These are phyloP conservation scores for Cyathus striatus DNA, from an alignment of 768 basidiomycete genomes.

Conservation along the genomic window DNA sequence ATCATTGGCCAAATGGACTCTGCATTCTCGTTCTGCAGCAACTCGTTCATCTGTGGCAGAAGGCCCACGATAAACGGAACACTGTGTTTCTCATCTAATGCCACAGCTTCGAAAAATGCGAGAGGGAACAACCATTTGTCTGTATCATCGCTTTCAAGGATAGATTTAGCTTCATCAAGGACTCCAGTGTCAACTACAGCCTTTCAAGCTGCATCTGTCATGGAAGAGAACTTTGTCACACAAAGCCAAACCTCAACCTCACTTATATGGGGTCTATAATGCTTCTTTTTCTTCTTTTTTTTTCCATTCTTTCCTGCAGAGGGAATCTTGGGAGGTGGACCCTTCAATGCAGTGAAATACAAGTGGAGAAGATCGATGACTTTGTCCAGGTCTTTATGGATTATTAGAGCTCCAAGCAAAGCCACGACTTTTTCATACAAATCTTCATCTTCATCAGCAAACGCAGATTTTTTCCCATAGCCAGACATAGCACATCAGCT, in stretches of 20 bases:
- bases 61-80: no score
- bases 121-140: conserved; percentile 3
- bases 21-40: background rate
- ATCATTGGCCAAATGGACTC: background rate
- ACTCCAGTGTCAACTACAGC: conserved; percentile 10
- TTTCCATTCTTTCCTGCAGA: conserved; percentile 4
- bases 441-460: no score
- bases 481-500: no score
- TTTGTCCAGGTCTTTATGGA: conserved; percentile 2
- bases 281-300: conserved; percentile 15
- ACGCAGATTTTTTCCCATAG: no score
- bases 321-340: conserved; percentile 2
- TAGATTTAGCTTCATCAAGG: conserved; percentile 1
- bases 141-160: conserved; percentile 1
- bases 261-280: conserved; percentile 7
- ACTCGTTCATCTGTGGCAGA: no score
- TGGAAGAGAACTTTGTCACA: conserved; percentile 3
- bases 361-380: conserved; percentile 5
- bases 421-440: no score
- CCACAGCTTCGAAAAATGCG: conserved; percentile 2
- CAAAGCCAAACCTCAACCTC: conserved; percentile 5
- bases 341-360: conserved; percentile 4
- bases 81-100: background rate
- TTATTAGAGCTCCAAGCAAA: conserved; percentile 9
- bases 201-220: conserved; percentile 7